These are phyloP conservation scores for Solanum arcanum DNA, from an alignment of 257 asterid genomes.

Conservation along the genomic window DNA sequence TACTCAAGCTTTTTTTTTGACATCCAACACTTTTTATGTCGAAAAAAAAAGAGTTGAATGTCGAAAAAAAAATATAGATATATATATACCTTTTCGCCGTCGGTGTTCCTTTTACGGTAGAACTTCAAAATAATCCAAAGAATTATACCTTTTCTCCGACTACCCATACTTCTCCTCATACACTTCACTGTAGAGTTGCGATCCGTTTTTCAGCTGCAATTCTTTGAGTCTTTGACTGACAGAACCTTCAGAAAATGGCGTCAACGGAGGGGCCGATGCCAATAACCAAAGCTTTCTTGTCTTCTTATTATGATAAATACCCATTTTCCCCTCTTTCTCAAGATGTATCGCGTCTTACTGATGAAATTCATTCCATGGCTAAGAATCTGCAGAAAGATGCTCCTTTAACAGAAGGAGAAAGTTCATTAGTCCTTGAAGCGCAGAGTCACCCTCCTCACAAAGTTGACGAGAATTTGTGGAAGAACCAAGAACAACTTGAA, in stretches of 20 bases:
- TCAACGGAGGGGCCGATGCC: conserved; percentile 92
- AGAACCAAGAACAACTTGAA: conserved; percentile 87
- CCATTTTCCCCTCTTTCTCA: conserved; percentile 51
- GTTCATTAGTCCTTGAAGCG: conserved; percentile 52
- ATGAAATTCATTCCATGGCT: conserved; percentile 51
- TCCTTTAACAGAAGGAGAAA: conserved; percentile 63
- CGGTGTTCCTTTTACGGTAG: background rate
- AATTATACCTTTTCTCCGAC: background rate
- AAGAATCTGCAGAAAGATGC: conserved; percentile 40
- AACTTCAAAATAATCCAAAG: background rate
- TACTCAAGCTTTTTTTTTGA: too few species aligned
- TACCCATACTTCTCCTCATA: background rate
- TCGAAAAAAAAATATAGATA: too few species aligned
- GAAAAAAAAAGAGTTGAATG: too few species aligned
- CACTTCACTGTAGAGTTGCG: background rate
- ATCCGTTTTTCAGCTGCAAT: background rate
- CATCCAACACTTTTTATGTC: too few species aligned
- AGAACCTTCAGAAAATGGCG: conserved; percentile 20
- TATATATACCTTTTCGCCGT: too few species aligned
- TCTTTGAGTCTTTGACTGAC: background rate
- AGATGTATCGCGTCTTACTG: conserved; percentile 58
- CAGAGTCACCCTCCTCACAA: conserved; percentile 81
- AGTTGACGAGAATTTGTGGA: conserved; percentile 96
- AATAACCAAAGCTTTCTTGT: conserved; percentile 71
- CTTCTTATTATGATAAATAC: conserved; percentile 81